phyloP scores from a whole-genome alignment of 164 flowering plant genomes.

The Kalanchoe fedtschenkoi region DNA sequence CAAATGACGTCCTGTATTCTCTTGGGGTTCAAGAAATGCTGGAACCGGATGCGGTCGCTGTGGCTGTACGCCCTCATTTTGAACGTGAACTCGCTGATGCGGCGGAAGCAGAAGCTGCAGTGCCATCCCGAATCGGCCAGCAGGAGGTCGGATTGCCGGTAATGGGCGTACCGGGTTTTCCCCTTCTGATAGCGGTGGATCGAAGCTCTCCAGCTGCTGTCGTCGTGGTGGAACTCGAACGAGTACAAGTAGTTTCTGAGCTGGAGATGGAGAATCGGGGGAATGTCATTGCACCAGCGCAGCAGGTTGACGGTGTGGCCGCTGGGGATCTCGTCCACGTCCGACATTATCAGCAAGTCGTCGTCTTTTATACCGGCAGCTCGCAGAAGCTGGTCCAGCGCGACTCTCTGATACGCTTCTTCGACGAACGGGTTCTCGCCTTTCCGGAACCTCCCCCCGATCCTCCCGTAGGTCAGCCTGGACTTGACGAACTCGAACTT shows the following conservation, averaged over 20 bases:
- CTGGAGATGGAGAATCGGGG: not conserved
- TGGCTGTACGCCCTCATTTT: slow-evolving; percentile 1
- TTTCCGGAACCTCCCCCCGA: not conserved
- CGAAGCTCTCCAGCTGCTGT: slow-evolving; percentile 1
- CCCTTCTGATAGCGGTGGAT: not conserved
- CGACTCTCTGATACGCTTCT: not conserved
- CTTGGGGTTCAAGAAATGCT: not conserved
- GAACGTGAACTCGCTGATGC: not conserved
- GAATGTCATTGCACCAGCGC: not conserved
- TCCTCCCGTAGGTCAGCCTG: not conserved
- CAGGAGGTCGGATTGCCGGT: not conserved
- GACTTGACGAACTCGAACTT: not conserved
- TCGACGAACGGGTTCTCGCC: not conserved
- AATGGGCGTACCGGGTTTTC: not conserved
- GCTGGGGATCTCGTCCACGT: not conserved
- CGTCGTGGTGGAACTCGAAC: not conserved
- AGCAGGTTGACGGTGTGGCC: slow-evolving; percentile 1
- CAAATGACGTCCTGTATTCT: not conserved
- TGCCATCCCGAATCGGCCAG: not conserved
- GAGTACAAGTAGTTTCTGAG: not conserved
- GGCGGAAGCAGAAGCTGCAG: not conserved
- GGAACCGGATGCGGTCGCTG: not conserved
- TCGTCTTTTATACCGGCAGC: not conserved
- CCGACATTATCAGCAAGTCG: not conserved
- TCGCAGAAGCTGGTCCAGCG: not conserved